Evolutionary conservation across 2,329 filamentous ascomycete genomes (phyloP), one percentile per base, ranked within the genome.

Genomic region (Ophiostoma ulmi): DNA sequence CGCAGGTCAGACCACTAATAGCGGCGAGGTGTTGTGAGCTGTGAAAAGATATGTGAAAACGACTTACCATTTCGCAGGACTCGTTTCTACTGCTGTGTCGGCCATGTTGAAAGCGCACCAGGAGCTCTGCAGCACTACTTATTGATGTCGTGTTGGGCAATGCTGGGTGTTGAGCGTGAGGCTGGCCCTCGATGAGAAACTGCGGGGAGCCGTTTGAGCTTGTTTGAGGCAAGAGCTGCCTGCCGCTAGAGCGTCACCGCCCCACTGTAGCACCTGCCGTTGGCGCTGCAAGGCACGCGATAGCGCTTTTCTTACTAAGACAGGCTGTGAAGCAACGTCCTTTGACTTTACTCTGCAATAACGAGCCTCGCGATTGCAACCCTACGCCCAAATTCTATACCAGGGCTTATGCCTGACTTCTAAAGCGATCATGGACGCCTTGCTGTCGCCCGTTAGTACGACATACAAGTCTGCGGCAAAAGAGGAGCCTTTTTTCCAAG

Each of bases 401-500:
- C 20, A 5, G 48, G 48, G 48, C 52, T 55, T 11, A 63, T 63
- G 26, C 14, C 22, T 63, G 58, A 4, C 58, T 35, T 35, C 5
- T 36, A 17, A 48, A 39, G 10, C 52, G 7, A 58, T 4, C 58
- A 89, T 89, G 87, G 86, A 87, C 70, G 82, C 82, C 38, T 78
- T 89, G 36, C 78, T 88, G 71, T 86, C 81, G 11, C 85, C 83
- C 1, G 80, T 87, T 74, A 86, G 83, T 80, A 84, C 82, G 67
- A 83, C 82, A 1, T 85, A 86, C 74, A 80, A 79, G 65, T 81
- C 81, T 69, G 75, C 77, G 55, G 79, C 74, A 65, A 75, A 78
- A 36, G 75, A 80, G 11, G 79, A 82, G 61, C 76, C 80, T 17
- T 75, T 83, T 26, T 76, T 83, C 10, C 79, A 78, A 66, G 76